Evolutionary conservation across 352 stramenopile genomes (phyloP).

Genomic region (Phytophthora multivora): DNA sequence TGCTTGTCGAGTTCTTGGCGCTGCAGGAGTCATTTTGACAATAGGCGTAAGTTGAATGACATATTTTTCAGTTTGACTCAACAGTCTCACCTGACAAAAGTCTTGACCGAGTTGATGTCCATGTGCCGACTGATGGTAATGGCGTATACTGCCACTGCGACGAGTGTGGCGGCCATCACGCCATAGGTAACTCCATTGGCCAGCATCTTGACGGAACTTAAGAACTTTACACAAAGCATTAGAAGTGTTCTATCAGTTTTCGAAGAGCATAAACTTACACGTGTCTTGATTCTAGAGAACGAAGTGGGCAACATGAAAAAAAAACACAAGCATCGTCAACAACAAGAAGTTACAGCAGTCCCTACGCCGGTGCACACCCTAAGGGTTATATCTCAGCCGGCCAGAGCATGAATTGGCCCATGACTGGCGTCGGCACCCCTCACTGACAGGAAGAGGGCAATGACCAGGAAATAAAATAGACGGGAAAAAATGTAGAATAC

Average conservation of each 20-base stretch:
- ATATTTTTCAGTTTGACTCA: not conserved
- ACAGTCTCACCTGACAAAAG: conserved; percentile 62
- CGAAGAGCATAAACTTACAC: not conserved
- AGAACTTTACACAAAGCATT: not conserved
- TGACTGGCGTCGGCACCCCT: conserved; percentile 59
- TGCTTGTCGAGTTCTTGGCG: conserved; percentile 68
- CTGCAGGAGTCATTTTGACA: conserved; percentile 19
- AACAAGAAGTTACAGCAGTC: conserved; percentile 47
- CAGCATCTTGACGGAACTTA: conserved; percentile 42
- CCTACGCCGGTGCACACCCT: conserved; percentile 63
- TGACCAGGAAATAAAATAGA: not conserved
- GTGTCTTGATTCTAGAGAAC: conserved; percentile 16
- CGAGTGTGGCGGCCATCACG: conserved; percentile 65
- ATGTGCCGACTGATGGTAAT: conserved; percentile 63
- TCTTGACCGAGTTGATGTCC: conserved; percentile 58
- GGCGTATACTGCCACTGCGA: conserved; percentile 64
- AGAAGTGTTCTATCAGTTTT: no score
- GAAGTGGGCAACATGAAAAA: conserved; percentile 1
- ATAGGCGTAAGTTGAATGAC: not conserved
- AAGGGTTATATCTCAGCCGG: conserved; percentile 68
- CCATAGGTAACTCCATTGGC: conserved; percentile 50
- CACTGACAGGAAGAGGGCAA: conserved; percentile 35
- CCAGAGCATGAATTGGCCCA: conserved; percentile 52
- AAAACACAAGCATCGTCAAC: conserved; percentile 38
- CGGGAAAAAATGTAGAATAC: not conserved